These are phyloP conservation scores for Pleurotus pulmonarius DNA, from an alignment of 768 basidiomycete species.

Conservation along the genomic window DNA sequence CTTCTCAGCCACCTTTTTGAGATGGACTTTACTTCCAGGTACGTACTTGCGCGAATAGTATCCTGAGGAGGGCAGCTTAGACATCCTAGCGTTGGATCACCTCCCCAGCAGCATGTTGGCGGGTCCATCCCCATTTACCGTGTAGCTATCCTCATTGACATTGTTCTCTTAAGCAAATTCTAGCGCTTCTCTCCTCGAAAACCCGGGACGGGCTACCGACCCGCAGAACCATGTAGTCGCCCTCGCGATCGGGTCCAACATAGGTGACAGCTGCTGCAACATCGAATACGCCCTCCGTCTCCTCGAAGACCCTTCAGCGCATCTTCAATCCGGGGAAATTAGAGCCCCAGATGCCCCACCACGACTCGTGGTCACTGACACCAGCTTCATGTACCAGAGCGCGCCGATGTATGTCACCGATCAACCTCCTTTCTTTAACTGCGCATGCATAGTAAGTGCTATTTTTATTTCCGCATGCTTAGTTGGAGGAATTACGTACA, in stretches of 20 bases:
- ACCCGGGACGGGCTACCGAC: background rate
- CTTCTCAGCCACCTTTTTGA: too few relatives aligned
- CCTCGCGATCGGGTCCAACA: slow-evolving; percentile 86
- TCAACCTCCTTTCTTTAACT: slow-evolving; percentile 86
- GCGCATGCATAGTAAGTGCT: slow-evolving; percentile 77
- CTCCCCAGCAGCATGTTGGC: too few relatives aligned
- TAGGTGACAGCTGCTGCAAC: slow-evolving; percentile 82
- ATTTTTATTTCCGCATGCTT: background rate
- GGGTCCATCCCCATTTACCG: background rate
- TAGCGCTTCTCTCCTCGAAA: background rate
- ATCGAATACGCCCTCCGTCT: slow-evolving; percentile 74
- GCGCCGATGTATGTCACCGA: slow-evolving; percentile 94
- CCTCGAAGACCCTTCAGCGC: slow-evolving; percentile 48
- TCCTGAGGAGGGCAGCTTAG: too few relatives aligned
- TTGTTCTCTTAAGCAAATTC: background rate
- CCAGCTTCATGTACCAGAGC: slow-evolving; percentile 91
- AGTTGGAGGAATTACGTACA: background rate
- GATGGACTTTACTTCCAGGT: too few relatives aligned
- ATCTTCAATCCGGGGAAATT: slow-evolving; percentile 11
- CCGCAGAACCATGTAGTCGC: slow-evolving; percentile 34
- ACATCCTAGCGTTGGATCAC: too few relatives aligned
- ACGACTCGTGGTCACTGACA: slow-evolving; percentile 52
- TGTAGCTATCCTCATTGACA: background rate
- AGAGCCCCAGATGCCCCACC: slow-evolving; percentile 13
- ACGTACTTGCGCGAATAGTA: too few relatives aligned